A percentile compares a stretch with the other conserved stretches of the same genome.
These are phyloP conservation scores for Endoconidiophora laricicola DNA, from an alignment of 2,329 filamentous ascomycete genomes.

Conservation along the genomic window DNA sequence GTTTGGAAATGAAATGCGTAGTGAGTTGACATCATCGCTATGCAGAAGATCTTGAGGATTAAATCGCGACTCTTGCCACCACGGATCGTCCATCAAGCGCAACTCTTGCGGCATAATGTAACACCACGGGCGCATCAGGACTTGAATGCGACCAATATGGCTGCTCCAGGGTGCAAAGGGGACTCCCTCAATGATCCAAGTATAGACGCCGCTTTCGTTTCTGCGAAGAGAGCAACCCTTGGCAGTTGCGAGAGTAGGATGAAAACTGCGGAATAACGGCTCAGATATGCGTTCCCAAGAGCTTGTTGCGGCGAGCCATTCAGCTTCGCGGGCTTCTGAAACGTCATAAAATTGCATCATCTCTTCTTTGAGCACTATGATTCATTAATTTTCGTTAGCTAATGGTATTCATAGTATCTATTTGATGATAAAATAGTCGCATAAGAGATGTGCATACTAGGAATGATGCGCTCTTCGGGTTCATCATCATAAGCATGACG, in stretches of 20 bases:
- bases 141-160: not conserved
- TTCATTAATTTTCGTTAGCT: not conserved
- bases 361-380: not conserved
- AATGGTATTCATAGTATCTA: not conserved
- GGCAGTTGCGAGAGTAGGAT: not conserved
- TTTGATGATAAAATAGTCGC: too few species aligned
- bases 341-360: not conserved
- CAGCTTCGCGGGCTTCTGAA: not conserved
- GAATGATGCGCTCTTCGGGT: slow-evolving; percentile 4
- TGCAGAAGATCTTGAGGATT: slow-evolving; percentile 2
- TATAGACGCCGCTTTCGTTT: not conserved
- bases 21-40: not conserved
- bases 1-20: slow-evolving; percentile 1
- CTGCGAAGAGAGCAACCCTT: not conserved
- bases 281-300: not conserved
- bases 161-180: not conserved
- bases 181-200: slow-evolving; percentile 1
- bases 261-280: slow-evolving; percentile 1
- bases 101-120: slow-evolving; percentile 2
- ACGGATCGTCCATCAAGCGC: not conserved
- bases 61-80: not conserved
- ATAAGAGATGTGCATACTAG: not conserved
- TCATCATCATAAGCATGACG: not conserved
- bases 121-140: slow-evolving; percentile 7
- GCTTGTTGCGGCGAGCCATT: not conserved